phyloP scores from a whole-genome alignment of 495 filamentous ascomycete genomes.

The Xylaria bambusicola region DNA sequence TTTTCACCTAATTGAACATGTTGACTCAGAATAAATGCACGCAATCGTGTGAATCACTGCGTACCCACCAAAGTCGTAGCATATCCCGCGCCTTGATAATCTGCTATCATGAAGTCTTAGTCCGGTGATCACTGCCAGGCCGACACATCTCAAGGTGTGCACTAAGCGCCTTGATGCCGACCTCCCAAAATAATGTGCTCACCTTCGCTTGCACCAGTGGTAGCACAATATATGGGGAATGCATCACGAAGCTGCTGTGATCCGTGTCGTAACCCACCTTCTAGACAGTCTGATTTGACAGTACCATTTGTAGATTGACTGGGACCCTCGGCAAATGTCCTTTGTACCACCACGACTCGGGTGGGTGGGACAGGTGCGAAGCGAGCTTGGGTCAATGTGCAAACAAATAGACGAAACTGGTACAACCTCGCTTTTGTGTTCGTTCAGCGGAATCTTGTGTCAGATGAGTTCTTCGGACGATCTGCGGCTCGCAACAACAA shows the following conservation, averaged over 20 bases:
- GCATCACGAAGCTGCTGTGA: constrained; percentile 3
- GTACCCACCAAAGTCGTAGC: too few species aligned
- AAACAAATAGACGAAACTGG: constrained; percentile 2
- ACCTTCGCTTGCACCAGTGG: neutral
- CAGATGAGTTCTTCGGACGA: constrained; percentile 3
- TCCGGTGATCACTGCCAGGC: neutral
- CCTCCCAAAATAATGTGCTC: neutral
- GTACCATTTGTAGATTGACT: neutral
- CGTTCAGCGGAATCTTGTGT: neutral
- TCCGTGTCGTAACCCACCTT: neutral
- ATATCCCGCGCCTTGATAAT: too few species aligned
- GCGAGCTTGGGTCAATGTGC: constrained; percentile 5
- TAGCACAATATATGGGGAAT: neutral
- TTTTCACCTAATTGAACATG: too few species aligned
- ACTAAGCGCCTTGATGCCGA: neutral
- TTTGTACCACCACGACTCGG: neutral
- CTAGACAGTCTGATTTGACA: constrained; percentile 5
- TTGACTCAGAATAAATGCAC: too few species aligned
- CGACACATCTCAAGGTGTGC: neutral
- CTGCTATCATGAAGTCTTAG: too few species aligned
- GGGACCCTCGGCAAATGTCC: neutral
- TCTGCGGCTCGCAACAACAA: neutral
- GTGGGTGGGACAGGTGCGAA: constrained; percentile 15
- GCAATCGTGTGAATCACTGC: too few species aligned
- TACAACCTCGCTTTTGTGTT: neutral